Conservation (phyloP, 768 basidiomycete genomes). For the Xanthoconium purpureum region DNA sequence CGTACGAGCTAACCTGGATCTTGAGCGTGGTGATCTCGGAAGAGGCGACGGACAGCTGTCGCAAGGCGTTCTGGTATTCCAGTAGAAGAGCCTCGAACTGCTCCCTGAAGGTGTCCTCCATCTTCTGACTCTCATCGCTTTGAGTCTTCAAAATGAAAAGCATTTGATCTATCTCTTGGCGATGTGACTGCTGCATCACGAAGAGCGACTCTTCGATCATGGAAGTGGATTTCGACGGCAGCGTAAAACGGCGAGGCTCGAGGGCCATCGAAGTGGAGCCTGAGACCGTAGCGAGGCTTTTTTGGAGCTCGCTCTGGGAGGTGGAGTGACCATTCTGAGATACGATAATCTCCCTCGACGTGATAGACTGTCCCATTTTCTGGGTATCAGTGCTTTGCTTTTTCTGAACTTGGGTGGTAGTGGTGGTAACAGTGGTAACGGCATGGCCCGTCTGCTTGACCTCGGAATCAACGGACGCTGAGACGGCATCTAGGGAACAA, state of each 20-base stretch:
- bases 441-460: neutral
- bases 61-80: neutral
- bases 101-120: neutral
- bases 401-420: neutral
- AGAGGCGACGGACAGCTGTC: neutral
- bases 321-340: too few relatives aligned
- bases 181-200: neutral
- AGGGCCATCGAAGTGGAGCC: neutral
- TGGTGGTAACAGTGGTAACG: neutral
- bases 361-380: neutral
- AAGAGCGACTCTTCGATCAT: neutral
- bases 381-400: neutral
- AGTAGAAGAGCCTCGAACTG: neutral
- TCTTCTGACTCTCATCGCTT: neutral
- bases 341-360: too few relatives aligned
- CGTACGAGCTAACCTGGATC: neutral
- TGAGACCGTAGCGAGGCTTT: neutral
- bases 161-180: slow-evolving; percentile 1
- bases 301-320: neutral
- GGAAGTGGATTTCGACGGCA: neutral
- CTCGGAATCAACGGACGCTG: neutral
- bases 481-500: neutral
- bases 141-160: neutral
- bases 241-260: neutral
- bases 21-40: neutral